Evolutionary conservation across 2,329 filamentous ascomycete species (phyloP).

Genomic region (Elsinoe ampelina): DNA sequence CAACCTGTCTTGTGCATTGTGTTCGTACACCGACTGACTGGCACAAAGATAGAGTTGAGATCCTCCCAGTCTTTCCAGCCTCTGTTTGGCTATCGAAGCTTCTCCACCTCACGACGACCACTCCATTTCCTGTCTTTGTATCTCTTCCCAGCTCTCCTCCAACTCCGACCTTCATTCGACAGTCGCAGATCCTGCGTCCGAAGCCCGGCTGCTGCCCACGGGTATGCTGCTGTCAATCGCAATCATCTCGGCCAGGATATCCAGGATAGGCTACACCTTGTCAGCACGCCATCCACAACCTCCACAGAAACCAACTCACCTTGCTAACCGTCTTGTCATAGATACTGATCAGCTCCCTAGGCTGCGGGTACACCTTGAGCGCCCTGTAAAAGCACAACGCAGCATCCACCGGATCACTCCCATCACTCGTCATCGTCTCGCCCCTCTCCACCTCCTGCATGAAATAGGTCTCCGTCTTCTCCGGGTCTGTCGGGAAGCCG

Average conservation of each 20-base stretch:
- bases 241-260: conserved; percentile 97
- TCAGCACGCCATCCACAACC: conserved; percentile 14
- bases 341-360: conserved; percentile 84
- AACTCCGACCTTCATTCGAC: conserved; percentile 22
- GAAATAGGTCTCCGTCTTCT: conserved; percentile 93
- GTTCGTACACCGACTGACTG: background rate
- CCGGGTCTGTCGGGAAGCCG: conserved; percentile 80
- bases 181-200: conserved; percentile 21
- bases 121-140: background rate
- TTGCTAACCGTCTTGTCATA: conserved; percentile 98
- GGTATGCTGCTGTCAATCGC: conserved; percentile 65
- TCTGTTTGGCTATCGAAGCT: background rate
- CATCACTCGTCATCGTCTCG: conserved; percentile 72
- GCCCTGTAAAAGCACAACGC: conserved; percentile 97
- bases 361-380: conserved; percentile 94
- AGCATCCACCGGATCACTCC: conserved; percentile 66
- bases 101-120: background rate
- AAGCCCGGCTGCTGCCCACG: conserved; percentile 21
- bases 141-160: background rate
- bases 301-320: conserved; percentile 41
- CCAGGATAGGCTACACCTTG: conserved; percentile 64
- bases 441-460: conserved; percentile 89
- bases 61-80: background rate
- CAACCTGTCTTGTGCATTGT: background rate
- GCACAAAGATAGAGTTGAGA: background rate